A percentile compares a stretch with the other conserved stretches of the same genome.
phyloP scores from a whole-genome alignment of 192 early-diverging fungal species.

The Coemansia sp. region DNA sequence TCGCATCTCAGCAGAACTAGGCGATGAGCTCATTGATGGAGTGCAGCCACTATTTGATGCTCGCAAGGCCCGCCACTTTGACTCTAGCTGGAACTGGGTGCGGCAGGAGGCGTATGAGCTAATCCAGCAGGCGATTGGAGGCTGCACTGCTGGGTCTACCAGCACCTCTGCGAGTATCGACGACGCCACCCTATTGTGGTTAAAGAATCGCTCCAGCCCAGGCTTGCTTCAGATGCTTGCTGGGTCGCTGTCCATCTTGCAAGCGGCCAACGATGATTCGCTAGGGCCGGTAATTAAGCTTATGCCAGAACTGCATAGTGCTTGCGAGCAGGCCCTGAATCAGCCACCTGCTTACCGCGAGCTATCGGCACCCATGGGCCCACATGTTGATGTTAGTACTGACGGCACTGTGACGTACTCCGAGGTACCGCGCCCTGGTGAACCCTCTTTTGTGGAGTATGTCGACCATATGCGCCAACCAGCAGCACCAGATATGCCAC shows the following conservation, averaged over 20 bases:
- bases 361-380: conserved; percentile 74
- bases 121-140: conserved; percentile 80
- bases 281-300: conserved; percentile 55
- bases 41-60: conserved; percentile 74
- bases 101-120: conserved; percentile 47
- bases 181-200: conserved; percentile 17
- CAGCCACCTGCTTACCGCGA: conserved; percentile 79
- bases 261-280: conserved; percentile 62
- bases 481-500: conserved; percentile 51
- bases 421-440: conserved; percentile 72
- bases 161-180: conserved; percentile 73
- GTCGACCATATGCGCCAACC: conserved; percentile 69
- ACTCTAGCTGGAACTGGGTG: conserved; percentile 96
- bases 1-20: conserved; percentile 75
- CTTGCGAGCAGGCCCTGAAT: conserved; percentile 70
- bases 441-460: conserved; percentile 80
- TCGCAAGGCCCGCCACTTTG: conserved; percentile 79
- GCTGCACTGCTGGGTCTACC: conserved; percentile 11
- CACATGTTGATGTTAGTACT: conserved; percentile 69
- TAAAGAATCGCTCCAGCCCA: conserved; percentile 81
- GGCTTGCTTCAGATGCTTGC: conserved; percentile 74
- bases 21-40: conserved; percentile 71
- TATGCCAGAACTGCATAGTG: conserved; percentile 67
- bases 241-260: conserved; percentile 58
- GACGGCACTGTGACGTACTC: conserved; percentile 73